Base-by-base conservation (phyloP, 108 stramenopile genomes). In the Pseudonitzschia delicatissima region DNA sequence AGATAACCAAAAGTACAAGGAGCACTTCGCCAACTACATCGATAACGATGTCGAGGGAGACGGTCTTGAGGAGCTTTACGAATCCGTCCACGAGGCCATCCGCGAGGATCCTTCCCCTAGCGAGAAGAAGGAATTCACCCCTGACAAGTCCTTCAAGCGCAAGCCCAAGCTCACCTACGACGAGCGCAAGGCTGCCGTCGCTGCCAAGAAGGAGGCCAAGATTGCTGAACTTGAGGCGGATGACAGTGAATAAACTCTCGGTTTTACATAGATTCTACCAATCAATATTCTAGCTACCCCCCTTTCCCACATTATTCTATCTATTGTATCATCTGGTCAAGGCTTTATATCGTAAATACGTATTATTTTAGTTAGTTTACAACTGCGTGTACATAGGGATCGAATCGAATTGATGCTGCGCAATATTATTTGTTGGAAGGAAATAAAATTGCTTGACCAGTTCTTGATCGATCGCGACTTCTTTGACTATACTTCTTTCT, bases 191-290 rank as follows among this genome's bases (percentile, higher is more conserved):
- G 90, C 94, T 33, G 73, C 73, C 58, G 87, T 97, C 52, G 86
- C 87, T 55, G 95, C 79, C 53, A 99, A 98, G 92, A 97, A 97
- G 89, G 96, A 91, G 51, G 95, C 94, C 50, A 93, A 95, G 81
- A 87, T 77, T 29, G 91, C 92, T 28, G 88, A 92, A 60, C 84
- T 96, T 57, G 88, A 79, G 72, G 95, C 78, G 13, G 85, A 55
- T 3, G 95, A 96, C 39, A 82, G 82, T 5, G 66, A 67, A n/a
- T 64, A 72, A 57, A 52, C 60, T 50, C 4, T 48, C 47, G 20
- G 13, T 23, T 21, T n/a, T n/a, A n/a, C n/a, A n/a, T n/a, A n/a
- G n/a, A n/a, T n/a, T n/a, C n/a, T n/a, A n/a, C n/a, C n/a, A 21
- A 18, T 48, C 7, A 17, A 9, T 18, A 17, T 23, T 2, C 13